These are phyloP conservation scores for Schwanniomyces occidentalis DNA, from an alignment of 805 yeast genomes.

Conservation along the genomic window DNA sequence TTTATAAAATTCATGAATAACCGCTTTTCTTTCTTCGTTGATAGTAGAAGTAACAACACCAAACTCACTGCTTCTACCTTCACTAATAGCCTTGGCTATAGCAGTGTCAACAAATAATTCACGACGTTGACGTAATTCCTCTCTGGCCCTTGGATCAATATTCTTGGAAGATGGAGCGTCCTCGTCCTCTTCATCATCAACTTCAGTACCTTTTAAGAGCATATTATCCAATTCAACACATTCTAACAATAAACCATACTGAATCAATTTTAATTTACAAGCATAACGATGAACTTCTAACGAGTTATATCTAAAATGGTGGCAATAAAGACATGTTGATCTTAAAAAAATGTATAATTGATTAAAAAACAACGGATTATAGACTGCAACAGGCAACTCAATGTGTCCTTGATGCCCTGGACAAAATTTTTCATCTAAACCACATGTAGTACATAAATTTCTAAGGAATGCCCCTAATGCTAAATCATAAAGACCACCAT, in stretches of 20 bases:
- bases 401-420: constrained; percentile 99
- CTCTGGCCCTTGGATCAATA: constrained; percentile 39
- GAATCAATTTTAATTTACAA: constrained; percentile 79
- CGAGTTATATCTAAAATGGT: constrained; percentile 69
- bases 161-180: constrained; percentile 40
- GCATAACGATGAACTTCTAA: constrained; percentile 72
- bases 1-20: constrained; percentile 74
- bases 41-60: constrained; percentile 85
- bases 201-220: constrained; percentile 36
- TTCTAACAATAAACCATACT: constrained; percentile 85
- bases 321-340: constrained; percentile 87
- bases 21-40: constrained; percentile 78
- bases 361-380: constrained; percentile 90
- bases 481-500: constrained; percentile 91
- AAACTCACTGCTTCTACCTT: constrained; percentile 64
- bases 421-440: constrained; percentile 89
- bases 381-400: constrained; percentile 92
- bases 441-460: constrained; percentile 93
- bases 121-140: constrained; percentile 58
- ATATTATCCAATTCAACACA: constrained; percentile 71
- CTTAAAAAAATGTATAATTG: constrained; percentile 85
- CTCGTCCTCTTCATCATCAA: constrained; percentile 47
- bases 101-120: constrained; percentile 69
- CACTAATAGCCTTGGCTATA: constrained; percentile 70
- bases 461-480: constrained; percentile 92